Evolutionary conservation across 2,329 filamentous ascomycete genomes (phyloP).

Genomic region (Diaporthe nobilis): DNA sequence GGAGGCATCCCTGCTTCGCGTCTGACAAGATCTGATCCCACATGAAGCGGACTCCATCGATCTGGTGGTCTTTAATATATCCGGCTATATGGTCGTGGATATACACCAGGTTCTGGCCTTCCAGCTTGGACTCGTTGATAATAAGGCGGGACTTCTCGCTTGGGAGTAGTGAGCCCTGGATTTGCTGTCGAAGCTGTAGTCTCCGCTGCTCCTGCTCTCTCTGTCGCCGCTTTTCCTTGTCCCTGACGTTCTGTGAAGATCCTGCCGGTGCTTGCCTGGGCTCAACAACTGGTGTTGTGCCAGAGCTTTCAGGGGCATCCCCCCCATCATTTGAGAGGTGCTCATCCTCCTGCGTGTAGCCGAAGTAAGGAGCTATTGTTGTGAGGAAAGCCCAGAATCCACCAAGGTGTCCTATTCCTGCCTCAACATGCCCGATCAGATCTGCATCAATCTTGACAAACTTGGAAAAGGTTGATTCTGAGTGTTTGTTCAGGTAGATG

Average conservation of each 20-base stretch:
- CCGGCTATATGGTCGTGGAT: slow-evolving; percentile 74
- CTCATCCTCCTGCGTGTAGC: slow-evolving; percentile 1
- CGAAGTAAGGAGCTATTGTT: slow-evolving; percentile 30
- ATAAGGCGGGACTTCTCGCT: slow-evolving; percentile 67
- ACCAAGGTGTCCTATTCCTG: background rate
- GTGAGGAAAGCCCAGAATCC: slow-evolving; percentile 33
- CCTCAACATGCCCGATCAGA: background rate
- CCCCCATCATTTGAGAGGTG: background rate
- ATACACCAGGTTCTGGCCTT: slow-evolving; percentile 73
- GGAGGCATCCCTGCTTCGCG: slow-evolving; percentile 79
- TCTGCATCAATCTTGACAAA: slow-evolving; percentile 37
- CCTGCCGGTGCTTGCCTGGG: slow-evolving; percentile 58
- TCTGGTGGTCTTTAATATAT: slow-evolving; percentile 83
- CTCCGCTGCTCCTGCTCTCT: slow-evolving; percentile 68
- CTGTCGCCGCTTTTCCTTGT: slow-evolving; percentile 67
- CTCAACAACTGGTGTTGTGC: slow-evolving; percentile 53
- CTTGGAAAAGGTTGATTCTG: background rate
- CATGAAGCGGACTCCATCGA: slow-evolving; percentile 86
- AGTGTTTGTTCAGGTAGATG: slow-evolving; percentile 25
- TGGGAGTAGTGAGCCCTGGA: slow-evolving; percentile 59
- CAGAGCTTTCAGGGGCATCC: slow-evolving; percentile 44
- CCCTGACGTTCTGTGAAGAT: slow-evolving; percentile 66
- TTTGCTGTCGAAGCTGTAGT: slow-evolving; percentile 60
- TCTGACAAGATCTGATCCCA: slow-evolving; percentile 85
- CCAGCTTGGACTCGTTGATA: slow-evolving; percentile 76